Conservation (phyloP, 179 eudicot genomes). For the Beta corolliflora region DNA sequence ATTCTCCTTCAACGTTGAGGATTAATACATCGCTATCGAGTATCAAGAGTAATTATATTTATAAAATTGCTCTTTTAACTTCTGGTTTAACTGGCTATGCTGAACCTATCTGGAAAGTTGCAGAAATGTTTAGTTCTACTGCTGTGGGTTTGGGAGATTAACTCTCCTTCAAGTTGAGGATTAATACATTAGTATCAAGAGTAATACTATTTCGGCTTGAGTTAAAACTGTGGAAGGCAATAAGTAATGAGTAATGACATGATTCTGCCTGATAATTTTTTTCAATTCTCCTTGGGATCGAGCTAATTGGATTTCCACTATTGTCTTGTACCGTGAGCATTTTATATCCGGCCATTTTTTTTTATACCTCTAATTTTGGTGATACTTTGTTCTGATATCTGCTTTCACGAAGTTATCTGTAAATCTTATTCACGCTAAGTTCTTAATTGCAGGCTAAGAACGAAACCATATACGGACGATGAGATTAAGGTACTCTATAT, state of each 20-base stretch:
- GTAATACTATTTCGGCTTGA: neutral
- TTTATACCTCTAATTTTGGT: too few relatives aligned
- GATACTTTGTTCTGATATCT: neutral
- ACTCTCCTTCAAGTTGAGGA: neutral
- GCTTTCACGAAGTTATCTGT: neutral
- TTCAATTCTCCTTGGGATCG: neutral
- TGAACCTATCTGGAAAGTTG: neutral
- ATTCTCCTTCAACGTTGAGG: neutral
- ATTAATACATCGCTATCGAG: neutral
- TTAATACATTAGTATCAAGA: neutral
- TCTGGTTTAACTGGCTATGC: too few relatives aligned
- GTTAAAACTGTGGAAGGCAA: too few relatives aligned
- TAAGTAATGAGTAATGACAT: too few relatives aligned
- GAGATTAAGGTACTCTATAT: conserved; percentile 79
- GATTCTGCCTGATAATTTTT: neutral
- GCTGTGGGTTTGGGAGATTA: neutral
- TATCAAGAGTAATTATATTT: neutral
- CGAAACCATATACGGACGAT: conserved; percentile 77
- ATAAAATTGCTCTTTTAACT: neutral
- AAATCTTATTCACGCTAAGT: conserved; percentile 6
- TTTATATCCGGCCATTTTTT: neutral
- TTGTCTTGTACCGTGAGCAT: neutral
- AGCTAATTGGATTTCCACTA: neutral
- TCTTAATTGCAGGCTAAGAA: conserved; percentile 58
- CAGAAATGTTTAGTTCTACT: neutral